These are phyloP conservation scores for Salix exigua DNA, from an alignment of 345 rosid genomes.

Conservation along the genomic window DNA sequence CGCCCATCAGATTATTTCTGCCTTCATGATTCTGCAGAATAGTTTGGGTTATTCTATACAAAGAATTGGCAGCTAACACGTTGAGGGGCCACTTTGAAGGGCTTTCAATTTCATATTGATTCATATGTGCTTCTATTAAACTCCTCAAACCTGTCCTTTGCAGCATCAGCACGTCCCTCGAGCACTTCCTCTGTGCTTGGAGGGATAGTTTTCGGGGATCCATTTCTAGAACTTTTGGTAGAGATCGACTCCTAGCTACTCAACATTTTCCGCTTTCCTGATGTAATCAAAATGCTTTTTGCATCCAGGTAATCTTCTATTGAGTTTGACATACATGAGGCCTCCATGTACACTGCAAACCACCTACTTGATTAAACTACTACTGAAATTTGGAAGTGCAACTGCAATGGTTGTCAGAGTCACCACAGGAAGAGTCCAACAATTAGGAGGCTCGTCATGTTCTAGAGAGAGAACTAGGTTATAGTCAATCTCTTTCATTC, in stretches of 20 bases:
- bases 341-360: constrained; percentile 53
- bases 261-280: constrained; percentile 51
- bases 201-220: constrained; percentile 52
- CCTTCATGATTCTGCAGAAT: constrained; percentile 36
- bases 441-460: constrained; percentile 54
- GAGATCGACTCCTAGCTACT: constrained; percentile 63
- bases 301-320: constrained; percentile 38
- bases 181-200: constrained; percentile 48
- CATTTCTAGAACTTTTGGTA: constrained; percentile 61
- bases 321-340: constrained; percentile 38
- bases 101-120: constrained; percentile 34
- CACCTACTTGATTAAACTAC: constrained; percentile 29
- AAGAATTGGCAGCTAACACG: constrained; percentile 62
- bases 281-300: constrained; percentile 22
- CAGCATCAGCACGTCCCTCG: constrained; percentile 42
- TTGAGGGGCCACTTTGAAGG: constrained; percentile 68
- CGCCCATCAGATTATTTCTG: constrained; percentile 21
- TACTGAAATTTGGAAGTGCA: constrained; percentile 50
- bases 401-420: constrained; percentile 67
- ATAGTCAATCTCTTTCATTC: constrained; percentile 56
- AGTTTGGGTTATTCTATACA: constrained; percentile 63
- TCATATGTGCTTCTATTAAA: constrained; percentile 29
- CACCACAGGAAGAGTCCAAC: constrained; percentile 76
- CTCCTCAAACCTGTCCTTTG: constrained; percentile 41
- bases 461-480: constrained; percentile 44